Evolutionary conservation across 2,329 filamentous ascomycete species (phyloP).

Genomic region (Knufia fluminis): DNA sequence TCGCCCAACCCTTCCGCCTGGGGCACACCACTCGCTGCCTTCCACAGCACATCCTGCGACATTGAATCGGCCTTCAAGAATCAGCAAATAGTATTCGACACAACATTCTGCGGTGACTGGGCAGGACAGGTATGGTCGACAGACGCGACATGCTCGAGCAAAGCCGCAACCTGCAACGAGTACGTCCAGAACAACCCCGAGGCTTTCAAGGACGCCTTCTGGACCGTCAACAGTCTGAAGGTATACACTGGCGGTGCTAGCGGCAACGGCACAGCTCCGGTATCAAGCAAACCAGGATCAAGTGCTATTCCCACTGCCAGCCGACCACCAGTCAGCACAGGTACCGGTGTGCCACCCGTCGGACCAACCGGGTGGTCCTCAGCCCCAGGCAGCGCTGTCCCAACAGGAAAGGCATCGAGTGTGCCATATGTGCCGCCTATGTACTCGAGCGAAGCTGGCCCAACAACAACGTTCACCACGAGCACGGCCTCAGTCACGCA

Average conservation of each 20-base stretch:
- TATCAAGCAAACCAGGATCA: not conserved
- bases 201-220: conserved; percentile 54
- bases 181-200: conserved; percentile 63
- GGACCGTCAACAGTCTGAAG: conserved; percentile 7
- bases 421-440: not conserved
- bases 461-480: not conserved
- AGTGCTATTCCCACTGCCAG: not conserved
- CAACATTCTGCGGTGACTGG: conserved; percentile 82
- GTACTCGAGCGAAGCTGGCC: not conserved
- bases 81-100: conserved; percentile 72
- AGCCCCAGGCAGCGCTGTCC: too few species aligned
- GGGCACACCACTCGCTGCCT: conserved; percentile 38
- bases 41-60: conserved; percentile 51
- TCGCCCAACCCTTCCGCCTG: conserved; percentile 33
- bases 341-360: not conserved
- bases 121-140: conserved; percentile 60
- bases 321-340: not conserved
- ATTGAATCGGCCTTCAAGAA: conserved; percentile 60
- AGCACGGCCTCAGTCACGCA: not conserved
- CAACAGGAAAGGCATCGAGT: not conserved
- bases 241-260: not conserved
- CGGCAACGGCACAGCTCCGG: not conserved
- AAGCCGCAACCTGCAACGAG: conserved; percentile 57
- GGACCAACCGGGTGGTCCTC: too few species aligned
- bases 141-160: conserved; percentile 49